Percentiles rank a stretch among this genome's conserved stretches.
phyloP scores from a whole-genome alignment of 2,329 filamentous ascomycete genomes.

The Emydomyces testavorans region DNA sequence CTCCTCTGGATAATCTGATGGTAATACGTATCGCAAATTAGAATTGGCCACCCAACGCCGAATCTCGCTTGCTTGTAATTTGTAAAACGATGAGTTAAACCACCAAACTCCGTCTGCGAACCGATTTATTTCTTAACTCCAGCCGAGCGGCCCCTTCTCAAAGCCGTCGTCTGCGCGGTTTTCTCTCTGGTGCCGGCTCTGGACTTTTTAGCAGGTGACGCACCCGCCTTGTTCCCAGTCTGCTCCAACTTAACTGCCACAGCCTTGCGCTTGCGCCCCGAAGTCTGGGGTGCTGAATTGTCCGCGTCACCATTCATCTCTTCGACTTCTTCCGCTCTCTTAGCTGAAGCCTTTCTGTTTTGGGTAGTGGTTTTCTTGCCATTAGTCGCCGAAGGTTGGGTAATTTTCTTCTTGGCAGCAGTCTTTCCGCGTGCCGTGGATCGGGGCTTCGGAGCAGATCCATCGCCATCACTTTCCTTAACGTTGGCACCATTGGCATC shows the following conservation, averaged over 20 bases:
- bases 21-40: background rate
- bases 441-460: background rate
- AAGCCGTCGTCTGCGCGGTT: background rate
- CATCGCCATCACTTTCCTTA: slow-evolving; percentile 7
- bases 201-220: slow-evolving; percentile 4
- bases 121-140: slow-evolving; percentile 4
- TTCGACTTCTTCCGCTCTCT: slow-evolving; percentile 7
- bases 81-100: background rate
- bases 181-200: background rate
- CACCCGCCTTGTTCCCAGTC: background rate
- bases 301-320: background rate
- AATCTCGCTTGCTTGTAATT: background rate
- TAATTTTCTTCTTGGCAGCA: background rate
- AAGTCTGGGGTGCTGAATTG: background rate
- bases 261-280: slow-evolving; percentile 9
- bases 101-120: background rate
- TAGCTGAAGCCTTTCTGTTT: slow-evolving; percentile 6
- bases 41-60: background rate
- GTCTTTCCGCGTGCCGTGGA: background rate
- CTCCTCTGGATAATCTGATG: background rate
- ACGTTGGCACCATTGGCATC: background rate
- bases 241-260: background rate
- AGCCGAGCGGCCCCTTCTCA: slow-evolving; percentile 16
- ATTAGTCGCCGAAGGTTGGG: background rate
- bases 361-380: slow-evolving; percentile 3